Evolutionary conservation across 768 basidiomycete species (phyloP), one percentile per base, ranked within the genome.

Genomic region (Trametes elegans): DNA sequence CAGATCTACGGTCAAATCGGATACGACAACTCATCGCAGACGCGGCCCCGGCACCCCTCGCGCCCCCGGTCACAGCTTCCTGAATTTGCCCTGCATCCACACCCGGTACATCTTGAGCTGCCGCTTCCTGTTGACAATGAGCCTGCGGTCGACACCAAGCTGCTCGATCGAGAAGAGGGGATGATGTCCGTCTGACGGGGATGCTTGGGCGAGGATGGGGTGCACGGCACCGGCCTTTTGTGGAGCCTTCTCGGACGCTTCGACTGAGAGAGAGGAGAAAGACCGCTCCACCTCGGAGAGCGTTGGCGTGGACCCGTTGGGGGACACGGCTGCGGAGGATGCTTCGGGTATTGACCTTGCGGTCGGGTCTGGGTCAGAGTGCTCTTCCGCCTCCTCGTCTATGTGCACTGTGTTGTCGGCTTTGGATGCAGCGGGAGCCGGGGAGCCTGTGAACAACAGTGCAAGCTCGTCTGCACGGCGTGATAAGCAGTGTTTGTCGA

Each of bases 71-170:
- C 41, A 59, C 42, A 76, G 34, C 67, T 87, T 90, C 55, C 76
- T 74, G 65, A 93, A 93, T 66, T 86, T 88, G 0, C 83, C 90
- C 70, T 95, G 93, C 85, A 94, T 84, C 93, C 93, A 96, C 0
- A 94, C 88, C 41, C 97, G 78, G 68, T 96, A 98, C 97, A 99
- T 99, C 71, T 96, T 96, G 46, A 97, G 73, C 72, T 94, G 89
- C 55, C 91, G 77, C 72, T 97, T 98, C 41, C 97, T 79, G 66
- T 99, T 99, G 48, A 99, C 86, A 39, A 98, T 77, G 52, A 99
- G 72, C 38, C 97, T 79, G 7, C 94, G 77, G 73, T 99, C 97
- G 6, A 94, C 82, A 2, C 93, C 94, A 2, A 98, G 78, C 64
- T 93, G 90, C 52, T 86, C 82, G n/a, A 83, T 79, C n/a, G 76